Conservation (phyloP, 2,329 filamentous ascomycete genomes). For the Chaetomium sp. region DNA sequence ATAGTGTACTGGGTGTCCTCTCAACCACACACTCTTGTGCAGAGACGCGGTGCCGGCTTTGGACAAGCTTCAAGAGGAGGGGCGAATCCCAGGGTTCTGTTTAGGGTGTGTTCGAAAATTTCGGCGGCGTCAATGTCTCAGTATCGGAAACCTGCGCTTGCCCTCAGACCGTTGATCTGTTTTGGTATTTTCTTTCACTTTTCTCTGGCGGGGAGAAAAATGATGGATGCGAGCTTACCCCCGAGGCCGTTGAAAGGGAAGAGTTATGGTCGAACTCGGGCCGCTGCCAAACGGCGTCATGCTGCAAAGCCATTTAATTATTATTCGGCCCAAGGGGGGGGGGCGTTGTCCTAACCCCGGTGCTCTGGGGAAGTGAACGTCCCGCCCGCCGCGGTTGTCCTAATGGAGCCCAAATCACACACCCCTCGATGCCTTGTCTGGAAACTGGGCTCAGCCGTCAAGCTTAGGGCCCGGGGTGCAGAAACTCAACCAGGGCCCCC, state of each 20-base stretch:
- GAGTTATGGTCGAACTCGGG: not conserved
- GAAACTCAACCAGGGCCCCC: constrained; percentile 14
- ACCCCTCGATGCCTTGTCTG: not conserved
- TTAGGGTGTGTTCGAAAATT: constrained; percentile 8
- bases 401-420: not conserved
- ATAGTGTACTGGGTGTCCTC: constrained; percentile 14
- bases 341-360: not conserved
- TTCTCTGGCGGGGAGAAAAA: too few species aligned
- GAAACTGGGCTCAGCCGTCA: not conserved
- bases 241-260: not conserved
- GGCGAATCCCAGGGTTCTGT: constrained; percentile 2
- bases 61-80: constrained; percentile 8
- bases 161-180: constrained; percentile 1
- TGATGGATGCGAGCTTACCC: too few species aligned
- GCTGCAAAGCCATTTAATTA: not conserved
- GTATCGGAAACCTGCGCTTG: not conserved
- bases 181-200: not conserved
- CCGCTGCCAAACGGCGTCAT: not conserved
- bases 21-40: constrained; percentile 9
- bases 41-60: not conserved
- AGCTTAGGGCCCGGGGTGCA: constrained; percentile 21
- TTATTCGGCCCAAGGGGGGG: not conserved
- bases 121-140: constrained; percentile 1
- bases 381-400: not conserved
- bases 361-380: not conserved